Base-by-base conservation (phyloP, 306 rosid genomes). In the Bauhinia variegata region DNA sequence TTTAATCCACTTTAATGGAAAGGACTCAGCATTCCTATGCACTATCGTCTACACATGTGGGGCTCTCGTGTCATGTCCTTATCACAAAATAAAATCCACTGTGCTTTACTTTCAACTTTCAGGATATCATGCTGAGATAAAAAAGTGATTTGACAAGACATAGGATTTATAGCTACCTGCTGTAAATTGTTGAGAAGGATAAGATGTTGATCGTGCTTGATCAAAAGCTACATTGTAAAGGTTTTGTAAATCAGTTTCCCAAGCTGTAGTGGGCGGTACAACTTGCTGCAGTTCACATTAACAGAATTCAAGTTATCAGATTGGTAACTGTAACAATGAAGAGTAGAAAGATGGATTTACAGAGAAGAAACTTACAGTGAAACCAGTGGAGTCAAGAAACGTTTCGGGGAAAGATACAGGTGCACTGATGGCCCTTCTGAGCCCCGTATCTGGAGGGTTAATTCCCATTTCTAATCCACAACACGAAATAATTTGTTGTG, bases 201-300 rank as follows among this genome's bases (percentile, higher is more conserved):
- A 84, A 10, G 85, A 39, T 63, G 71, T 10, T 59, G 86, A 38
- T 82, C 85, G 46, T 47, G 74, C 86, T 79, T 82, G 86, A 71
- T 80, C 85, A 72, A 82, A 86, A 74, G 67, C 82, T 63, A 73
- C 64, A 51, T 60, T 78, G 62, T 78, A 72, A 34, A 80, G 74
- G 80, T 73, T 87, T 71, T 83, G 93, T 42, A 81, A 70, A 62
- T 85, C 89, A 15, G 82, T 78, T 75, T 89, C 93, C 90, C 89
- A 87, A 64, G 75, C 58, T 56, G 87, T 53, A 44, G 85, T 54
- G 38, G 88, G 87, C 63, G 88, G 87, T 65, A 77, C 70, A 36
- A 78, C 50, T 77, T 87, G 91, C 93, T 87, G 87, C 84, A 78
- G 17, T 28, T 12, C 30, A 68, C 13, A 10, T 18, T n/a, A 68